Evolutionary conservation across 495 filamentous ascomycete species (phyloP), one percentile per base, ranked within the genome.

Genomic region (Xylaria flabelliformis): DNA sequence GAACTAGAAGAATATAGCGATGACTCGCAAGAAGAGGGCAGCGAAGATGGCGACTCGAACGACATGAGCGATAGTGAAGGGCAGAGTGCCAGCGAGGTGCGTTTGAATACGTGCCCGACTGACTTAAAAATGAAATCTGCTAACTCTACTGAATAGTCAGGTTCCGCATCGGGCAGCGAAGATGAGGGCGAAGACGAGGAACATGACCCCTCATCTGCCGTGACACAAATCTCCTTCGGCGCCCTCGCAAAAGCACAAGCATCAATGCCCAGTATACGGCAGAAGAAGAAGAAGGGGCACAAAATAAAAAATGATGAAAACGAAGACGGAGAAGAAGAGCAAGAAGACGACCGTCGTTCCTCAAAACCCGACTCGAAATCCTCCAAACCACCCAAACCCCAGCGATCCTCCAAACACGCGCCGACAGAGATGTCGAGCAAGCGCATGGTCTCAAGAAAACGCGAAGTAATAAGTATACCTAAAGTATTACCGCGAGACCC

Each of bases 201-300:
- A 56, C 79, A 83, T 17, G 75, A 83, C 70, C 80, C 83, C 15
- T 83, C 84, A 64, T 78, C 84, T 48, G 71, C 75, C 29, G 82
- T 81, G 81, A 80, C 85, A 0, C 80, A 82, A 46, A 81, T 98
- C 65, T 95, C 94, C 41, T 99, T 99, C 78, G 94, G 94, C 64
- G 91, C 93, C 0, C 85, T 99, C 39, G 92, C 91, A 64, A 92
- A 92, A 86, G 96, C 96, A 3, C 92, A 97, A 83, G 89, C 90
- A 15, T 86, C 90, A 0, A 78, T 97, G 50, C 74, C 75, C 41
- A 50, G 50, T 36, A 75, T 72, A 68, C 70, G 70, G 32, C 64
- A 53, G 42, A 72, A 69, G 74, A 74, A 69, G 74, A 74, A 77
- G 74, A 74, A 77, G 80, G 72, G 67, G 82, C 83, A 68, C 80